A percentile compares a stretch with the other conserved stretches of the same genome.
Conservation (phyloP, 306 rosid species). For the Cucurbita maxima region DNA sequence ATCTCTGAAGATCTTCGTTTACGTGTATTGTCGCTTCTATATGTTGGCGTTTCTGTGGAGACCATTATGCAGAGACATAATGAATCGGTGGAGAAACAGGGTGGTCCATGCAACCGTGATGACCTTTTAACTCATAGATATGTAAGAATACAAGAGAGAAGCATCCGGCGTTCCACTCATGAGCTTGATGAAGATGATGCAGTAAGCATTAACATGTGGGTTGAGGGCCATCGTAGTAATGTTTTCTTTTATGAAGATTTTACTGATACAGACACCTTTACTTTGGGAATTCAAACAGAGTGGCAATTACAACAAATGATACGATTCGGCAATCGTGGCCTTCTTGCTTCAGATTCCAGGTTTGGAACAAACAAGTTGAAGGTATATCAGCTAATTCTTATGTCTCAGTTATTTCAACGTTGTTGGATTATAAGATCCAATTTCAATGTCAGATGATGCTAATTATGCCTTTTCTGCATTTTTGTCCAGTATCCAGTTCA, state of each 20-base stretch:
- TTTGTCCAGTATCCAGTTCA: constrained; percentile 57
- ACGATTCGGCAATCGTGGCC: constrained; percentile 61
- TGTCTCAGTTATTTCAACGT: background rate
- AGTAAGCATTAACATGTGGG: constrained; percentile 61
- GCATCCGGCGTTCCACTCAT: constrained; percentile 57
- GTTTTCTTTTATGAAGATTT: constrained; percentile 73
- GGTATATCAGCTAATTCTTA: constrained; percentile 27
- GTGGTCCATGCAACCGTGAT: constrained; percentile 84
- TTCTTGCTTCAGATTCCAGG: constrained; percentile 82
- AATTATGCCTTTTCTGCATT: constrained; percentile 17
- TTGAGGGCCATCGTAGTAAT: constrained; percentile 55
- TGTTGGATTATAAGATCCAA: constrained; percentile 4
- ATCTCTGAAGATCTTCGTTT: constrained; percentile 83
- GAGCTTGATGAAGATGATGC: constrained; percentile 73
- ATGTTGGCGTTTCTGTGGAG: constrained; percentile 90
- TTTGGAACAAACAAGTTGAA: constrained; percentile 74
- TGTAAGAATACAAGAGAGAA: constrained; percentile 86
- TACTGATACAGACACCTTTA: constrained; percentile 60
- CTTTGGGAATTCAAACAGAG: constrained; percentile 84
- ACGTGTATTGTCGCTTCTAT: constrained; percentile 59
- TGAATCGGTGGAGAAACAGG: constrained; percentile 74
- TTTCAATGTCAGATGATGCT: constrained; percentile 16
- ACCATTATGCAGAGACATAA: constrained; percentile 90
- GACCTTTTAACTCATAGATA: constrained; percentile 81
- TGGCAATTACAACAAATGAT: constrained; percentile 97